phyloP scores from a whole-genome alignment of 768 basidiomycete species.

The Filobasidium wieringae region DNA sequence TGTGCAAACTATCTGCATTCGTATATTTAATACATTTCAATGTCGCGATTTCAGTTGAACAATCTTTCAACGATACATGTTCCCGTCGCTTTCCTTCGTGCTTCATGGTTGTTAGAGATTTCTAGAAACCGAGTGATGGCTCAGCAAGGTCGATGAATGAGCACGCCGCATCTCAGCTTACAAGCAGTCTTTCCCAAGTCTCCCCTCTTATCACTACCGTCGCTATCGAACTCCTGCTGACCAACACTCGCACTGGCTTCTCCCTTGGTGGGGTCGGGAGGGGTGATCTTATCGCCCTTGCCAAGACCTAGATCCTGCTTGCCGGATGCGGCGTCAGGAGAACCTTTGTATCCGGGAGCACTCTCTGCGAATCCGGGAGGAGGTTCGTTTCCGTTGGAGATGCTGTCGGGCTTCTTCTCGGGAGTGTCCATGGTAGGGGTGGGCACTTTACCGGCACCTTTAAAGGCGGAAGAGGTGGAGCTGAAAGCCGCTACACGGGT shows the following conservation, averaged over 20 bases:
- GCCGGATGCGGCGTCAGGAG: neutral
- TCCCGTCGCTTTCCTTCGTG: too few species aligned
- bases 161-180: too few species aligned
- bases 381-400: constrained; percentile 1
- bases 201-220: neutral
- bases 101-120: too few species aligned
- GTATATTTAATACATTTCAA: too few species aligned
- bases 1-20: too few species aligned
- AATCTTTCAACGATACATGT: too few species aligned
- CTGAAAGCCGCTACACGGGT: neutral
- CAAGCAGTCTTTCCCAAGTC: neutral
- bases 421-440: constrained; percentile 9
- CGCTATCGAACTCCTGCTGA: neutral
- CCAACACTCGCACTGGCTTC: neutral
- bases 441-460: constrained; percentile 2
- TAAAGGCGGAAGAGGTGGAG: neutral
- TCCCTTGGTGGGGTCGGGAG: neutral
- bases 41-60: too few species aligned
- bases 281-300: neutral
- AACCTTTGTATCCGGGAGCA: neutral
- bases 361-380: neutral
- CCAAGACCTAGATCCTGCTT: neutral
- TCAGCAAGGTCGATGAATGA: too few species aligned
- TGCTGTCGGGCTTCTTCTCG: constrained; percentile 7
- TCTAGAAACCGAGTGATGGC: too few species aligned